Conservation (phyloP, 23 red algal genomes). For the Gracilaria domingensis region DNA sequence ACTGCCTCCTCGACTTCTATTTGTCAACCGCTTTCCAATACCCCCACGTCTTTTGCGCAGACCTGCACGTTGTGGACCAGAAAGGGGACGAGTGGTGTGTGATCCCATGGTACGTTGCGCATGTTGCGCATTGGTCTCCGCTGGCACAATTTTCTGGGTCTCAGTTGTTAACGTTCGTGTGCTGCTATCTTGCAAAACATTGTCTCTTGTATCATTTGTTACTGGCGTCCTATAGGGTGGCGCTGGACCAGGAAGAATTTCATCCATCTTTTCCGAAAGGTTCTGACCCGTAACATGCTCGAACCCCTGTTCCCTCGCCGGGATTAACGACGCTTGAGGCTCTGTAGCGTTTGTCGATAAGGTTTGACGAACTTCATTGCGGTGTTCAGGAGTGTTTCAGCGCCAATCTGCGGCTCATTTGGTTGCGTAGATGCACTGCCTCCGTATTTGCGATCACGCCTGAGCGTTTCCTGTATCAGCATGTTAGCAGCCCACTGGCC, state of each 20-base stretch:
- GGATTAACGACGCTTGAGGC: neutral
- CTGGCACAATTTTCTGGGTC: neutral
- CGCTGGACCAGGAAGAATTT: neutral
- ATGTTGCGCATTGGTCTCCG: neutral
- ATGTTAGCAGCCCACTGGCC: slow-evolving; percentile 9
- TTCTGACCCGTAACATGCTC: neutral
- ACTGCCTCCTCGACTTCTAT: neutral
- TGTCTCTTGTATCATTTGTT: too few relatives aligned
- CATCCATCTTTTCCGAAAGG: neutral
- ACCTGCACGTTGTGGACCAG: neutral
- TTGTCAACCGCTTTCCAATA: neutral
- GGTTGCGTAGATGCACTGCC: neutral
- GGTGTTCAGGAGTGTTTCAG: neutral
- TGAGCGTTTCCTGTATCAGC: neutral
- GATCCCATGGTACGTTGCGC: neutral
- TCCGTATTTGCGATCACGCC: neutral
- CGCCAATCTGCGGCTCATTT: too few relatives aligned
- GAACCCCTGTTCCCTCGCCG: neutral
- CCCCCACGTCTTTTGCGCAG: neutral
- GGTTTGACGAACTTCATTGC: neutral
- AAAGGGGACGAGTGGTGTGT: neutral
- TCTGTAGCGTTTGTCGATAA: neutral
- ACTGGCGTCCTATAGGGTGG: neutral
- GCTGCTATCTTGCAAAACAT: neutral
- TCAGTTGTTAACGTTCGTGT: neutral